phyloP scores from a whole-genome alignment of 805 yeast species.

The Peterozyma toletana region DNA sequence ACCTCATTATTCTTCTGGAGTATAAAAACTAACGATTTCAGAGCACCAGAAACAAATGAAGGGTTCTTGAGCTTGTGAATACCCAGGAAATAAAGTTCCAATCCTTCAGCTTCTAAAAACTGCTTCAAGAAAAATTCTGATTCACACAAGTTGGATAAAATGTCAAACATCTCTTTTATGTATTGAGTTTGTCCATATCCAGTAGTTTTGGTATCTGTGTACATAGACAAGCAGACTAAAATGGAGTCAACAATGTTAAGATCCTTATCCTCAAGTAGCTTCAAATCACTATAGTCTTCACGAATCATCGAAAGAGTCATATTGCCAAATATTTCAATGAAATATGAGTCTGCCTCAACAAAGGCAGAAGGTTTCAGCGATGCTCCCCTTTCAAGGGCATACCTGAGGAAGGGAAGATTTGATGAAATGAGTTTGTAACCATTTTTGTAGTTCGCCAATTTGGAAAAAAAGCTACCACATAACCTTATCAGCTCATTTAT shows the following conservation, averaged over 20 bases:
- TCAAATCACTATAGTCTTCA: background rate
- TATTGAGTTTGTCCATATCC: slow-evolving; percentile 3
- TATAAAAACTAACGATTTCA: background rate
- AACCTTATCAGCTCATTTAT: too few relatives aligned
- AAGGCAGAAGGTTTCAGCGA: too few relatives aligned
- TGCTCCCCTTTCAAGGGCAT: too few relatives aligned
- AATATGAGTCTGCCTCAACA: too few relatives aligned
- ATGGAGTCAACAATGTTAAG: slow-evolving; percentile 4
- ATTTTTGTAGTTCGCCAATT: too few relatives aligned
- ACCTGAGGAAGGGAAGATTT: too few relatives aligned
- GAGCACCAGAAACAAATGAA: background rate
- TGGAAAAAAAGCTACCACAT: too few relatives aligned
- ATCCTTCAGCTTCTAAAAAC: slow-evolving; percentile 10
- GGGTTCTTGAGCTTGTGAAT: background rate
- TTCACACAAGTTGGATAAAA: slow-evolving; percentile 10
- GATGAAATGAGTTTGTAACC: too few relatives aligned
- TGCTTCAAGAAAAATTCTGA: slow-evolving; percentile 5
- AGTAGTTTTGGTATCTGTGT: background rate
- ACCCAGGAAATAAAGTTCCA: slow-evolving; percentile 5
- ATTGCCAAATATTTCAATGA: too few relatives aligned
- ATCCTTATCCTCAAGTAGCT: background rate
- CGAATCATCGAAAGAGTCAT: too few relatives aligned
- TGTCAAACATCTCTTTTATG: slow-evolving; percentile 10
- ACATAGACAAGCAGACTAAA: background rate
- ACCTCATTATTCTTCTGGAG: slow-evolving; percentile 2